A percentile compares a stretch with the other conserved stretches of the same genome.
These are phyloP conservation scores for Begonia masoniana DNA, from an alignment of 306 rosid genomes.

Conservation along the genomic window DNA sequence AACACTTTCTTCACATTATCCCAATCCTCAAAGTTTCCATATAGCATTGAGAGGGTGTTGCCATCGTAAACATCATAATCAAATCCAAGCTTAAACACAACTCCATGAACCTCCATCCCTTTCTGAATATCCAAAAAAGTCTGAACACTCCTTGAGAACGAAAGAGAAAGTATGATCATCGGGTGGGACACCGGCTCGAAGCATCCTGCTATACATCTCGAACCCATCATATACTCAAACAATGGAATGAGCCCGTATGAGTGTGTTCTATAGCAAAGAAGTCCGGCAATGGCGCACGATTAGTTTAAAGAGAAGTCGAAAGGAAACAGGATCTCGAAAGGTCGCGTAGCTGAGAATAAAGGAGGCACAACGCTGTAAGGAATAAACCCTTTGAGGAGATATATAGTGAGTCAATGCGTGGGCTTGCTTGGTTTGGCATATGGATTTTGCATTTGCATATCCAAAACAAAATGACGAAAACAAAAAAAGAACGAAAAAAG, in stretches of 20 bases:
- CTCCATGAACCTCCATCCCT: constrained; percentile 72
- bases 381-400: constrained; percentile 41
- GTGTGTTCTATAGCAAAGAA: constrained; percentile 70
- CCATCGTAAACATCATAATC: constrained; percentile 64
- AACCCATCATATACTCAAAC: constrained; percentile 37
- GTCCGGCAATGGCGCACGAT: constrained; percentile 29
- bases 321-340: constrained; percentile 20
- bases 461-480: too few relatives aligned
- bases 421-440: constrained; percentile 52
- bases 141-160: too few relatives aligned
- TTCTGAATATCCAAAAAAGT: constrained; percentile 33
- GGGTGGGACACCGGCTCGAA: constrained; percentile 33
- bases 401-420: constrained; percentile 69
- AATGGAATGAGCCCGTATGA: constrained; percentile 51
- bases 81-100: constrained; percentile 48
- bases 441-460: constrained; percentile 20
- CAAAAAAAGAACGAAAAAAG: too few relatives aligned
- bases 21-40: constrained; percentile 36
- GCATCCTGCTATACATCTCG: constrained; percentile 46
- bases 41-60: constrained; percentile 53
- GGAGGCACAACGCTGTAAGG: constrained; percentile 58
- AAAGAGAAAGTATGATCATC: constrained; percentile 73
- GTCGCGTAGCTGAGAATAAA: constrained; percentile 62
- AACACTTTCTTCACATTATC: constrained; percentile 39
- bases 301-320: constrained; percentile 36